These are phyloP conservation scores for Gaillardinia entomophila DNA, from an alignment of 805 yeast genomes.

Conservation along the genomic window DNA sequence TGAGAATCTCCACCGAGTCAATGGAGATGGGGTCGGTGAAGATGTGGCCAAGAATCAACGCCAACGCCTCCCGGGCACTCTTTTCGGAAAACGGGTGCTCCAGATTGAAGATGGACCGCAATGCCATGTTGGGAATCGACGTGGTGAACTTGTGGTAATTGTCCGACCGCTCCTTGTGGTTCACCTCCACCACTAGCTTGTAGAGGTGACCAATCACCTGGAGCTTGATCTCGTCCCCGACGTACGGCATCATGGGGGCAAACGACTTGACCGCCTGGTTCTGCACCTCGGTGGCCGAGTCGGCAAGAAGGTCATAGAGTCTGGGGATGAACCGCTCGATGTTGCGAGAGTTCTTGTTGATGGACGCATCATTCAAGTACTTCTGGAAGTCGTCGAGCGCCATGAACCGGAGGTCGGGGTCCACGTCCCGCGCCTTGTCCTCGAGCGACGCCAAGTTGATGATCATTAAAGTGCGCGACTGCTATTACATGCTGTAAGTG, in stretches of 20 bases:
- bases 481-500: not conserved
- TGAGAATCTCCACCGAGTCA: constrained; percentile 57
- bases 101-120: constrained; percentile 36
- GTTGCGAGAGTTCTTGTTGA: constrained; percentile 16
- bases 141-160: constrained; percentile 32
- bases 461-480: constrained; percentile 1
- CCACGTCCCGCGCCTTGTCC: constrained; percentile 56
- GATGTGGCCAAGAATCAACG: constrained; percentile 33
- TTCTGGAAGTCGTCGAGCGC: constrained; percentile 69
- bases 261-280: constrained; percentile 64
- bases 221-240: constrained; percentile 25
- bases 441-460: constrained; percentile 24
- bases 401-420: constrained; percentile 82
- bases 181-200: constrained; percentile 11
- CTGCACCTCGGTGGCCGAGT: constrained; percentile 67
- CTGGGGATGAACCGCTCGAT: constrained; percentile 32
- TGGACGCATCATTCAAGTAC: constrained; percentile 21
- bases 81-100: constrained; percentile 16
- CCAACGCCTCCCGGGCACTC: constrained; percentile 18
- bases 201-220: constrained; percentile 25
- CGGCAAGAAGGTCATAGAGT: constrained; percentile 44
- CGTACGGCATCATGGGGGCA: constrained; percentile 37
- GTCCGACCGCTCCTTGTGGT: constrained; percentile 9
- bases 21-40: constrained; percentile 31
- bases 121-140: constrained; percentile 48